phyloP scores from a whole-genome alignment of 306 rosid genomes.

The Arachis hypogaea region DNA sequence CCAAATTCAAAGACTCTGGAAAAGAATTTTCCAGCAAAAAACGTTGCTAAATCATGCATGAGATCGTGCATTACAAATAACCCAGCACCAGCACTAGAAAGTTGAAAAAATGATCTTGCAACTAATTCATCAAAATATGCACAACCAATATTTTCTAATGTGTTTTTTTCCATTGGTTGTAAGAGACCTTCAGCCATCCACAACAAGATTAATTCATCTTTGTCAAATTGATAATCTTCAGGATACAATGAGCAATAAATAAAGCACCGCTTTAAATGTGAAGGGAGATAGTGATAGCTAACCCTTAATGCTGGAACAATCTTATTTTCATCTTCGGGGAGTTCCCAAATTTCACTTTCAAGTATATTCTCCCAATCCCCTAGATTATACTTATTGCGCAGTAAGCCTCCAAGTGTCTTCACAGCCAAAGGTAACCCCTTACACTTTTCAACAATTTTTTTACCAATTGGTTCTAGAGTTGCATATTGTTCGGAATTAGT shows the following conservation, averaged over 20 bases:
- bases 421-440: neutral
- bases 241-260: neutral
- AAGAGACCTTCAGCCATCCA: neutral
- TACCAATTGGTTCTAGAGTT: neutral
- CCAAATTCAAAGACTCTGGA: neutral
- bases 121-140: neutral
- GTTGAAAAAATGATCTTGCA: neutral
- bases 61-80: neutral
- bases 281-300: neutral
- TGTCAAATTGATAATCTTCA: neutral
- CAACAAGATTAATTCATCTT: neutral
- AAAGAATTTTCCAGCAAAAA: neutral
- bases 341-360: neutral
- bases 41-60: neutral
- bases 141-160: neutral
- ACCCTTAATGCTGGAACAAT: neutral
- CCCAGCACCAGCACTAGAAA: neutral
- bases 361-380: neutral
- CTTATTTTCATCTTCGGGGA: neutral
- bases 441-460: neutral
- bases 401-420: neutral
- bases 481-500: neutral
- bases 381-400: too few relatives aligned
- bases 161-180: neutral
- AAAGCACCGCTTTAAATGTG: neutral